Evolutionary conservation across 2,329 filamentous ascomycete species (phyloP), one percentile per base, ranked within the genome.

Genomic region (Rhytidhysteron rufulum): DNA sequence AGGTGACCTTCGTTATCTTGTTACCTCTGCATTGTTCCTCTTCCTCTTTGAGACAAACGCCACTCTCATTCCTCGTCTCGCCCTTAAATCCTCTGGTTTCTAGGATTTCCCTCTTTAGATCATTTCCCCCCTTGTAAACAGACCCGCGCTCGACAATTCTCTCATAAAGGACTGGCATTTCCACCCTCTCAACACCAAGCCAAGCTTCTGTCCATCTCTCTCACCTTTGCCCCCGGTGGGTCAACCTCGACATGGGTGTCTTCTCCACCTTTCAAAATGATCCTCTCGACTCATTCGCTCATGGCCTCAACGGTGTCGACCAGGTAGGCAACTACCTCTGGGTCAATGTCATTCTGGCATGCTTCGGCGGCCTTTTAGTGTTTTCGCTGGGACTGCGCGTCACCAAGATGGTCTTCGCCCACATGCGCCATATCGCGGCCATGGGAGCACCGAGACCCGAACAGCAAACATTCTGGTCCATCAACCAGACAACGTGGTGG

Each of bases 251-350:
- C 16, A 22, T 35, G 8, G 15, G 5, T 6, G 16, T 20, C 33
- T 20, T 44, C 19, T 29, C 41, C 31, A 20, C 39, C 16, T 22
- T 48, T 13, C 30, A 32, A 30, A 24, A 32, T 31, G 58, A 62
- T 6, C 44, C 45, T 17, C 60, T 67, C 48, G 13, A 13, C 24
- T 57, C 57, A 37, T 70, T 58, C 50, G 63, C 65, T 19, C 66
- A 68, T 49, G 72, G 72, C 42, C 61, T 75, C 5, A 55, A 54
- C 16, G 72, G 72, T 33, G 72, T 75, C 35, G 63, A 74, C 53
- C 72, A 75, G 51, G 45, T 48, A 9, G 55, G 60, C 31, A 75
- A 75, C 61, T 74, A 60, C 50, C 53, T 72, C 30, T 73, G 69
- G 57, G 65, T 67, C 44, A 62, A 74, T 46, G 60, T 65, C 15